Base-by-base conservation (phyloP, 352 stramenopile species). In the Phytophthora pinifolia region DNA sequence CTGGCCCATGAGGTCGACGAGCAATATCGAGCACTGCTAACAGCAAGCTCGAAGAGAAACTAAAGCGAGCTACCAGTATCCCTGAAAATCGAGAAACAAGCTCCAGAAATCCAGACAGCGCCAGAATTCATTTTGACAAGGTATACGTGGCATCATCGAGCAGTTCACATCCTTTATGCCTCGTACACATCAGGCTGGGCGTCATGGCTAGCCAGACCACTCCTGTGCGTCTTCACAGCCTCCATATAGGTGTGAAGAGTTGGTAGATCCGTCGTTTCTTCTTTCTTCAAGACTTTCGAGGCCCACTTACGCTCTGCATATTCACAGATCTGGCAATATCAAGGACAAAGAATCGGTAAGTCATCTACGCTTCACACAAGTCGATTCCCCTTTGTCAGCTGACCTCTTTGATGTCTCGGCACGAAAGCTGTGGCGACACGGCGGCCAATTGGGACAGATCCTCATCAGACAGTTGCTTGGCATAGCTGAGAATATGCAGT, bases 331-430 rank as follows among this genome's bases (percentile, higher is more conserved):
- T 95, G 4, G 17, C 1, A 30, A 25, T 3, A 13, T 39, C 13
- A 39, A 37, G 9, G 17, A 18, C 8, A 32, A 22, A 22, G 8
- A 27, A 43, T 9, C 7, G 18, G 3, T 20, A 32, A 20, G 2
- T 25, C 17, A 12, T 3, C 15, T 58, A 48, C 46, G n/a, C 13
- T 39, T 13, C 13, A 46, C n/a, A 46, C 17, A 46, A 30, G 8
- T 10, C 17, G 29, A 37, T 34, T 5, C 10, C 17, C 9, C n/a
- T 35, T 29, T 29, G 38, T 33, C 31, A 30, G 34, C 20, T 9
- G 32, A 92, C 86, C 79, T 98, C 92, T 76, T 98, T 98, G 54
- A 98, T 97, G 59, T 98, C 93, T 49, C 93, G 76, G 43, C 92
- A 96, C 7, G 90, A 97, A 46, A 97, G 83, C n/a, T 88, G 88